Evolutionary conservation across 495 filamentous ascomycete species (phyloP).

Genomic region (Xeromyces bisporus): DNA sequence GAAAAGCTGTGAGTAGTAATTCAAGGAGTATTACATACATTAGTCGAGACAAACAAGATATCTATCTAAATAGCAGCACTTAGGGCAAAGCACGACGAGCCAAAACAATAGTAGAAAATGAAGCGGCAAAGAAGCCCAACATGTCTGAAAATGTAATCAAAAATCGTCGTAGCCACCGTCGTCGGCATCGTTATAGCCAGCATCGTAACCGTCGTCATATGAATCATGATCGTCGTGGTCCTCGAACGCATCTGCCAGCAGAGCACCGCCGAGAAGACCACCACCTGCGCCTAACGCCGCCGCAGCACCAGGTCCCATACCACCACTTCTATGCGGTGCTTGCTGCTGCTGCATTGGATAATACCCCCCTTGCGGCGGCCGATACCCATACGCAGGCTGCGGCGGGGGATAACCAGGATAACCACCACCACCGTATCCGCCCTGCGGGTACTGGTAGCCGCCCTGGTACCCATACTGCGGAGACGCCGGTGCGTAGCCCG

Average conservation of each 20-base stretch:
- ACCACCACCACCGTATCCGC: constrained; percentile 7
- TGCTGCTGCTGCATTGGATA: constrained; percentile 18
- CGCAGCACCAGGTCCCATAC: constrained; percentile 50
- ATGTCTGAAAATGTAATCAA: too few species aligned
- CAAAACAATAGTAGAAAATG: too few species aligned
- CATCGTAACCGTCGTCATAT: constrained; percentile 23
- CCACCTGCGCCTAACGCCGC: constrained; percentile 64
- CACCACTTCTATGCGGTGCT: constrained; percentile 17
- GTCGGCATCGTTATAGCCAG: constrained; percentile 28
- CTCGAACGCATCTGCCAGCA: constrained; percentile 49
- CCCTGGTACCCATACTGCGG: constrained; percentile 9
- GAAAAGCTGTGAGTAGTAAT: too few species aligned
- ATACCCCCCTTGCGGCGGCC: constrained; percentile 28
- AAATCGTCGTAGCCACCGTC: constrained; percentile 38
- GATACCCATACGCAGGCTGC: constrained; percentile 21
- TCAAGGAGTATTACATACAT: too few species aligned
- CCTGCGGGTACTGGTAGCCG: constrained; percentile 7
- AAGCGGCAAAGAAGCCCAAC: too few species aligned
- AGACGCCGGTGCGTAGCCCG: constrained; percentile 2
- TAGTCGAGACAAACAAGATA: too few species aligned
- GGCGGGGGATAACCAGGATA: constrained; percentile 18
- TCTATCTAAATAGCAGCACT: too few species aligned
- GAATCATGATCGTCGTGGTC: constrained; percentile 38
- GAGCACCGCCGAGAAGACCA: constrained; percentile 52
- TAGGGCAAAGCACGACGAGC: too few species aligned